Conservation (phyloP, 768 basidiomycete genomes). For the Ramaria rubella region DNA sequence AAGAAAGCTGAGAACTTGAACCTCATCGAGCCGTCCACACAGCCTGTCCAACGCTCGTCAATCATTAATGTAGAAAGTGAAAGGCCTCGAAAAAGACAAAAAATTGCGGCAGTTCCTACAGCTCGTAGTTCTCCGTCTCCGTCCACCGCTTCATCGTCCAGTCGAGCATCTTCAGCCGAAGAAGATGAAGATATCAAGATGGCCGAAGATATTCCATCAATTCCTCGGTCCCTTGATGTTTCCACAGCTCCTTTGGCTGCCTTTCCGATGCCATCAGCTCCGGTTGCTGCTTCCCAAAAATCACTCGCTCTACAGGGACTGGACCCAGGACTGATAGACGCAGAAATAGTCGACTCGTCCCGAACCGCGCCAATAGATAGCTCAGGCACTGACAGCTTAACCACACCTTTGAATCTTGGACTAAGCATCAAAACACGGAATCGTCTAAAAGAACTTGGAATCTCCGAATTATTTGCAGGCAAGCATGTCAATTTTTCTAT, state of each 20-base stretch:
- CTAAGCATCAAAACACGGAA: constrained; percentile 54
- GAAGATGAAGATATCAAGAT: constrained; percentile 6
- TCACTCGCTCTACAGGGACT: constrained; percentile 73
- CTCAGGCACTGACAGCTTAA: constrained; percentile 24
- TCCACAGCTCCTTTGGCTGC: background rate
- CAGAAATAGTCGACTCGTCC: constrained; percentile 59
- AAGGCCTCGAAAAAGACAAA: constrained; percentile 42
- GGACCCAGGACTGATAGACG: constrained; percentile 63
- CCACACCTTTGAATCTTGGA: constrained; percentile 37
- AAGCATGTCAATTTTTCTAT: constrained; percentile 19
- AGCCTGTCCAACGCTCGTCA: background rate
- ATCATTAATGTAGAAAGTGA: background rate
- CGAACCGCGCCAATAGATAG: constrained; percentile 34
- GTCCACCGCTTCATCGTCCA: constrained; percentile 1
- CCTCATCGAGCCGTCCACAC: background rate
- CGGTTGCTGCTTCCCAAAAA: constrained; percentile 62
- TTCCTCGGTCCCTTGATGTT: no score
- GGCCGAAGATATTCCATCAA: constrained; percentile 4
- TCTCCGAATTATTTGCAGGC: constrained; percentile 89
- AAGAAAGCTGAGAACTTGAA: background rate
- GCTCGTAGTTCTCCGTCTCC: constrained; percentile 12
- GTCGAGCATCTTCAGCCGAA: background rate
- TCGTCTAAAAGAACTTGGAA: constrained; percentile 67
- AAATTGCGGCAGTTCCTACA: constrained; percentile 21
- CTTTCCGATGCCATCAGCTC: constrained; percentile 63